phyloP scores from a whole-genome alignment of 331 rosid genomes.

The Cydonia oblonga region DNA sequence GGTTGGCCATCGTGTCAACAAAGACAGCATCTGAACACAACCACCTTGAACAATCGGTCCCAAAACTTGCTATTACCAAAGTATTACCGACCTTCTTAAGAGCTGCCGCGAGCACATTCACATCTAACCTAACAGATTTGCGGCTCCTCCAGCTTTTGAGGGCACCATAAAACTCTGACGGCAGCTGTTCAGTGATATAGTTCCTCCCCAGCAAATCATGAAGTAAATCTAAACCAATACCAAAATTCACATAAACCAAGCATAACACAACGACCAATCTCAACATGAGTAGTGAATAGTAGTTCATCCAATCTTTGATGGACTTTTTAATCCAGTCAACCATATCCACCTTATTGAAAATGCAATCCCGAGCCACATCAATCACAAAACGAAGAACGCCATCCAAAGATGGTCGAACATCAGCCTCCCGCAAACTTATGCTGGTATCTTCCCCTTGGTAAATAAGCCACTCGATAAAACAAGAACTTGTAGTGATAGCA shows the following conservation, averaged over 20 bases:
- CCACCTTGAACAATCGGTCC: not conserved
- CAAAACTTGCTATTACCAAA: slow-evolving; percentile 37
- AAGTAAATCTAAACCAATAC: slow-evolving; percentile 1
- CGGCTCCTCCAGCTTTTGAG: not conserved
- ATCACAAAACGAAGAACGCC: slow-evolving; percentile 2
- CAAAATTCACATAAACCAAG: slow-evolving; percentile 30
- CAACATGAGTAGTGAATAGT: slow-evolving; percentile 25
- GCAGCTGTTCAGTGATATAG: slow-evolving; percentile 17
- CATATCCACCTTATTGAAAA: slow-evolving; percentile 9
- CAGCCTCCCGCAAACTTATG: not conserved
- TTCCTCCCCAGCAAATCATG: slow-evolving; percentile 4
- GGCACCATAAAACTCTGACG: slow-evolving; percentile 16
- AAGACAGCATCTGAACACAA: slow-evolving; percentile 4
- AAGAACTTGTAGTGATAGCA: slow-evolving; percentile 38
- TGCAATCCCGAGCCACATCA: not conserved
- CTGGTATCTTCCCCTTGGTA: slow-evolving; percentile 16
- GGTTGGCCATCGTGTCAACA: slow-evolving; percentile 14
- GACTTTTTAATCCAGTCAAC: slow-evolving; percentile 30
- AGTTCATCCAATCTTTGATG: not conserved
- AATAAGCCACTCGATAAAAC: slow-evolving; percentile 54
- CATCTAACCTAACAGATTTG: not conserved
- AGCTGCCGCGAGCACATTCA: slow-evolving; percentile 35
- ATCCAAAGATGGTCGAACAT: not conserved
- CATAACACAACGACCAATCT: slow-evolving; percentile 36
- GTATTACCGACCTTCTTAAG: slow-evolving; percentile 38